phyloP scores from a whole-genome alignment of 1,284 basidiomycete species.

The Lentinus polychrous region DNA sequence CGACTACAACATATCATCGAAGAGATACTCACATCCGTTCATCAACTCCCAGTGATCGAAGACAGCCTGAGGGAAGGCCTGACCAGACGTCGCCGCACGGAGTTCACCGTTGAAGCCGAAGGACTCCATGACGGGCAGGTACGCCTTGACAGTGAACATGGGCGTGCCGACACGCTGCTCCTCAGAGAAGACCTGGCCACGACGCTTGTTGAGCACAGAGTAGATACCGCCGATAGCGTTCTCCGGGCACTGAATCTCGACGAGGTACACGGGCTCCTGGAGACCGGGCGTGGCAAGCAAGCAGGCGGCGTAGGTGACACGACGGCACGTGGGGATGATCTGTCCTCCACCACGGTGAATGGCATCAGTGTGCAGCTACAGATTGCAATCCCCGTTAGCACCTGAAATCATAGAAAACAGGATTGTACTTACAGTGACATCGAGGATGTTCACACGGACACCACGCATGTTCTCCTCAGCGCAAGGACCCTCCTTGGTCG shows the following conservation, averaged over 20 bases:
- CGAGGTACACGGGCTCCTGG: constrained; percentile 96
- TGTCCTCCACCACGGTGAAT: constrained; percentile 99
- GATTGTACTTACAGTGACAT: constrained; percentile 73
- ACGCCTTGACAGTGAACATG: constrained; percentile 99
- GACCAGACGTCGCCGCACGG: constrained; percentile 88
- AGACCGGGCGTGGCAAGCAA: constrained; percentile 87
- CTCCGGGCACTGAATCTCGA: constrained; percentile 99
- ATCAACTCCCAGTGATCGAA: constrained; percentile 91
- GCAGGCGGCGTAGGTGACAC: constrained; percentile 94
- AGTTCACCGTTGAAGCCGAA: constrained; percentile 99
- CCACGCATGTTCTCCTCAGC: constrained; percentile 99
- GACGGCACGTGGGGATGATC: constrained; percentile 93
- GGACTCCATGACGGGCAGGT: constrained; percentile 94
- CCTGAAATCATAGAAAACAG: constrained; percentile 4
- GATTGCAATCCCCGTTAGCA: background rate
- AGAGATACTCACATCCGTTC: constrained; percentile 58
- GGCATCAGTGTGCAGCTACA: constrained; percentile 91
- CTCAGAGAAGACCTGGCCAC: constrained; percentile 97
- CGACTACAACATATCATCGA: constrained; percentile 13
- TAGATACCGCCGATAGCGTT: constrained; percentile 99
- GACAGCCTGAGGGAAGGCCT: constrained; percentile 97
- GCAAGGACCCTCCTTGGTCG: constrained; percentile 95
- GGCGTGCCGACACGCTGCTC: constrained; percentile 97
- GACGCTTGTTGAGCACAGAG: constrained; percentile 90
- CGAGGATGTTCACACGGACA: constrained; percentile 92